phyloP scores from a whole-genome alignment of 116 monocot genomes.

The Zostera marina region DNA sequence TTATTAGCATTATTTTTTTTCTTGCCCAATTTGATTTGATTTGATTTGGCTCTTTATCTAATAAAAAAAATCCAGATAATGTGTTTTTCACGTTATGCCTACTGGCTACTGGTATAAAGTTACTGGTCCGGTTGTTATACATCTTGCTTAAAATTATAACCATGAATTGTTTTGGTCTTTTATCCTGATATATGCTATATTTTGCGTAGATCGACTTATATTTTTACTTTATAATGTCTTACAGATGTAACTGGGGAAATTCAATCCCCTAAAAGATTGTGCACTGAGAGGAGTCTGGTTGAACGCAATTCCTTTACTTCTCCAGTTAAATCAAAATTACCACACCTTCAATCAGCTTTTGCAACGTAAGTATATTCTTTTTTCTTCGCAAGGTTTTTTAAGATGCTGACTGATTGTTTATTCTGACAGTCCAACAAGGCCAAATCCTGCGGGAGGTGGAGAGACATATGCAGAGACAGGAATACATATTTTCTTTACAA shows the following conservation, averaged over 20 bases:
- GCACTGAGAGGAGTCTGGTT: slow-evolving; percentile 28
- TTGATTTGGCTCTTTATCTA: no score
- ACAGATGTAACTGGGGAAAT: slow-evolving; percentile 47
- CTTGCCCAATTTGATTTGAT: not conserved
- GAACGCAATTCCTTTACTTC: slow-evolving; percentile 60
- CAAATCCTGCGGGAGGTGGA: slow-evolving; percentile 52
- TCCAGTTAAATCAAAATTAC: slow-evolving; percentile 55
- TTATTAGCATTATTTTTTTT: not conserved
- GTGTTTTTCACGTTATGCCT: no score
- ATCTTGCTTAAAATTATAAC: not conserved
- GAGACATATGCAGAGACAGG: slow-evolving; percentile 83
- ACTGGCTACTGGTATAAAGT: no score
- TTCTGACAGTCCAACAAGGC: slow-evolving; percentile 59
- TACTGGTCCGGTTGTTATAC: no score
- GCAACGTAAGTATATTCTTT: slow-evolving; percentile 42
- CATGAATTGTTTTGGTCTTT: not conserved
- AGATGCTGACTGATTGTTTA: not conserved
- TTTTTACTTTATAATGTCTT: not conserved
- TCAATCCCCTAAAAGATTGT: slow-evolving; percentile 50
- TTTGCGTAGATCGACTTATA: not conserved
- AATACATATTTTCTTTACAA: slow-evolving; percentile 62
- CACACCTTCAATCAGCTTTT: slow-evolving; percentile 80
- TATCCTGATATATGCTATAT: not conserved
- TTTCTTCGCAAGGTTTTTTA: not conserved
- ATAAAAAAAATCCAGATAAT: no score